phyloP scores from a whole-genome alignment of 1,284 basidiomycete species.

The Singerocomus inundabilis region DNA sequence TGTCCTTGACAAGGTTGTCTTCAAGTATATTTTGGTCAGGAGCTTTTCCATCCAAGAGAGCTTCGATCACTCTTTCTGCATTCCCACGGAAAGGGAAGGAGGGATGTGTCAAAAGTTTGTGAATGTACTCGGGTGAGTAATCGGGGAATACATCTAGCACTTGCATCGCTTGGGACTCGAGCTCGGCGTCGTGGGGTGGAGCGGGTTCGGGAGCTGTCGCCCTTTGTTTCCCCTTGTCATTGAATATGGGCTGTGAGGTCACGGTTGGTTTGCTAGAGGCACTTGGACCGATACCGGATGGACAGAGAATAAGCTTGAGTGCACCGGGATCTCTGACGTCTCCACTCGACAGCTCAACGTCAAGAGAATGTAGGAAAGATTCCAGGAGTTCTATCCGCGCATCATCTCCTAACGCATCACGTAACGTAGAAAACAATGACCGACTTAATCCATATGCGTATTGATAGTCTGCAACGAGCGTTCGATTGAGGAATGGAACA shows the following conservation, averaged over 20 bases:
- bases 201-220: constrained; percentile 13
- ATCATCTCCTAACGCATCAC: constrained; percentile 48
- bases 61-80: constrained; percentile 60
- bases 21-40: constrained; percentile 43
- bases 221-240: constrained; percentile 40
- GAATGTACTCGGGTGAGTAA: constrained; percentile 51
- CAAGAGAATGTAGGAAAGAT: constrained; percentile 44
- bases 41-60: constrained; percentile 70
- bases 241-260: constrained; percentile 27
- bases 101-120: constrained; percentile 50
- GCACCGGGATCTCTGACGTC: constrained; percentile 47
- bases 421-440: constrained; percentile 47
- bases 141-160: constrained; percentile 73
- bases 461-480: constrained; percentile 70
- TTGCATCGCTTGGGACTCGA: constrained; percentile 59
- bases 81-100: constrained; percentile 48
- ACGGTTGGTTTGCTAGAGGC: neutral
- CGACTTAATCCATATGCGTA: constrained; percentile 56
- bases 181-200: constrained; percentile 36
- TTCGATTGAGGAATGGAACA: constrained; percentile 63
- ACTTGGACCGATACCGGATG: constrained; percentile 49
- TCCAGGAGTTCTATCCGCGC: constrained; percentile 57
- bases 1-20: neutral
- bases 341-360: constrained; percentile 17
- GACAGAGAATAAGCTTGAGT: constrained; percentile 58